phyloP scores from a whole-genome alignment of 768 basidiomycete species.

The Rhizopogon salebrosus region DNA sequence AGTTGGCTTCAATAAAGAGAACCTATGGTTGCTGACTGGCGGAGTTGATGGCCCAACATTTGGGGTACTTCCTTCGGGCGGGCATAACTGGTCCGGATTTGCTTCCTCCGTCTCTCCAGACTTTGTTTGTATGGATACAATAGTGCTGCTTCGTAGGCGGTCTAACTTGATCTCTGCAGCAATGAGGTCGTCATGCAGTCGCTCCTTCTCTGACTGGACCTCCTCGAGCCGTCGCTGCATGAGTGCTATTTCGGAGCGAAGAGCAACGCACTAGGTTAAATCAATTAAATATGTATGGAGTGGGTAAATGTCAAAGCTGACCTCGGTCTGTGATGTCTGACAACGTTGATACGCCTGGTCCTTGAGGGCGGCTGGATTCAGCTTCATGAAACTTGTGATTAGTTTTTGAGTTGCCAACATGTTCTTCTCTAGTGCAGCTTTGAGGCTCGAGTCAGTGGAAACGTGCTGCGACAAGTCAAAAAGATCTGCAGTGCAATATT shows the following conservation, averaged over 20 bases:
- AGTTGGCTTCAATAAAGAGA: constrained; percentile 14
- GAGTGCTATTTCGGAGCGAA: constrained; percentile 54
- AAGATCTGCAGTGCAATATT: constrained; percentile 15
- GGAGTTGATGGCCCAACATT: constrained; percentile 55
- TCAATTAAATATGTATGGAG: constrained; percentile 6
- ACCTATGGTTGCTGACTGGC: constrained; percentile 59
- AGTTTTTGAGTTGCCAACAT: constrained; percentile 55
- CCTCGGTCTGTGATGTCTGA: constrained; percentile 58
- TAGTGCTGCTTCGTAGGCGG: constrained; percentile 50
- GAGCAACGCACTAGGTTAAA: constrained; percentile 42
- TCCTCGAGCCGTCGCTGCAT: constrained; percentile 47
- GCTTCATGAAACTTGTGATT: constrained; percentile 49
- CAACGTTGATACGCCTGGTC: constrained; percentile 39
- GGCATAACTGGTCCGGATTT: constrained; percentile 21
- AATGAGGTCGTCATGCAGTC: constrained; percentile 46
- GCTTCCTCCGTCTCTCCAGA: constrained; percentile 28
- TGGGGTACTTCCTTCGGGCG: constrained; percentile 37
- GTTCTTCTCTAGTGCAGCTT: constrained; percentile 46
- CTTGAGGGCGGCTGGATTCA: constrained; percentile 27
- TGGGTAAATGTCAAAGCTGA: constrained; percentile 23
- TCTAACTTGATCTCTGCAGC: constrained; percentile 59
- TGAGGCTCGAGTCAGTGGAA: constrained; percentile 24
- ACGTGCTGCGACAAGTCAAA: constrained; percentile 29
- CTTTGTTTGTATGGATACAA: constrained; percentile 41
- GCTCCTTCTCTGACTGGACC: constrained; percentile 41